These are phyloP conservation scores for Petunia secreta DNA, from an alignment of 257 asterid species.

Conservation along the genomic window DNA sequence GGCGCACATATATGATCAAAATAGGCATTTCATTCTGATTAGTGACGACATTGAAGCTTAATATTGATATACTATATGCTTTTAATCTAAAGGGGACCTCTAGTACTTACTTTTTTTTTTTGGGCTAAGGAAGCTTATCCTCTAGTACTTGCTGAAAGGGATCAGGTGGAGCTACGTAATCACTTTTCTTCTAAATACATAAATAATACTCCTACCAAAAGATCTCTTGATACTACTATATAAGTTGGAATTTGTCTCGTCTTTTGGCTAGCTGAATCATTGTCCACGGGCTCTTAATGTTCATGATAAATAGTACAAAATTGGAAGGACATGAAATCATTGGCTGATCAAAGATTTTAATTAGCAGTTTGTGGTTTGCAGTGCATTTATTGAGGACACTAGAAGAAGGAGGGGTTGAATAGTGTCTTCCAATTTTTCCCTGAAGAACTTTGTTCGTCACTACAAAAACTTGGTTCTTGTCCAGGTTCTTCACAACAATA, in stretches of 20 bases:
- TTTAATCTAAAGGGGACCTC: not conserved
- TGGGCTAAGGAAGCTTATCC: too few relatives aligned
- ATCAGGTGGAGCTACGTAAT: not conserved
- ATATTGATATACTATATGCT: too few relatives aligned
- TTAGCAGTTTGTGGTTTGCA: too few relatives aligned
- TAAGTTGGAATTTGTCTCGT: not conserved
- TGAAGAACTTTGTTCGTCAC: too few relatives aligned
- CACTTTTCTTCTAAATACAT: not conserved
- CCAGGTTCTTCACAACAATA: too few relatives aligned
- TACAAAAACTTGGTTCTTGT: too few relatives aligned
- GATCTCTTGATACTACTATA: not conserved
- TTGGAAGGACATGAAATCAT: not conserved
- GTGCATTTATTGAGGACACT: too few relatives aligned
- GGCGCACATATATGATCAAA: too few relatives aligned
- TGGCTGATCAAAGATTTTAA: not conserved
- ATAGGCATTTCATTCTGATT: too few relatives aligned
- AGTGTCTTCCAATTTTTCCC: too few relatives aligned
- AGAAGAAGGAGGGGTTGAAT: too few relatives aligned
- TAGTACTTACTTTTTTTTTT: not conserved
- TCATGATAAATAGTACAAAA: slow-evolving; percentile 4
- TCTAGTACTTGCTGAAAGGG: not conserved
- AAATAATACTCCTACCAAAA: not conserved
- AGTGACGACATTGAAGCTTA: too few relatives aligned
- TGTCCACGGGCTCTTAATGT: slow-evolving; percentile 14
- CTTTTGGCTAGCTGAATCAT: slow-evolving; percentile 26